Evolutionary conservation across 768 basidiomycete genomes (phyloP).

Genomic region (Trametes cingulata): DNA sequence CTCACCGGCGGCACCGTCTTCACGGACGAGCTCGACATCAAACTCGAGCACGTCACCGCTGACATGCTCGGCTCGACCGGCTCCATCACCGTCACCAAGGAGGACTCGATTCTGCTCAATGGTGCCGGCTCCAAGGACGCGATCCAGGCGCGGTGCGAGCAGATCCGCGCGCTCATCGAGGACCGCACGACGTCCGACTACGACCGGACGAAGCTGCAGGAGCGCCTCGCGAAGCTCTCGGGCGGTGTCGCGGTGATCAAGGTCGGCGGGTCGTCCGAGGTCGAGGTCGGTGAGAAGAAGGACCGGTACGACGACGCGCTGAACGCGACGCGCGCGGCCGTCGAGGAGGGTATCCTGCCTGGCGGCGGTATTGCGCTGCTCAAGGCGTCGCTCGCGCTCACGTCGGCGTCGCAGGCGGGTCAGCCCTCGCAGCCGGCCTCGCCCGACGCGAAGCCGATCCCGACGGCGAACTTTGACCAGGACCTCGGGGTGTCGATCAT

Average conservation of each 20-base stretch:
- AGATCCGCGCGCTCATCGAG: constrained; percentile 80
- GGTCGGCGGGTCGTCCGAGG: constrained; percentile 91
- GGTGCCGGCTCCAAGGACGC: constrained; percentile 89
- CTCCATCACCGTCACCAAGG: constrained; percentile 93
- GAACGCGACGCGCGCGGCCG: constrained; percentile 97
- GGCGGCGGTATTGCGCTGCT: constrained; percentile 94
- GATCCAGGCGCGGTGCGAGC: constrained; percentile 93
- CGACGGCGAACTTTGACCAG: constrained; percentile 93
- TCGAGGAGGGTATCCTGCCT: constrained; percentile 97
- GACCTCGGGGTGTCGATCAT: constrained; percentile 94
- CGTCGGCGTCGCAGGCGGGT: constrained; percentile 42
- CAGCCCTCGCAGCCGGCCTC: constrained; percentile 38
- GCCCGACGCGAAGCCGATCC: constrained; percentile 64
- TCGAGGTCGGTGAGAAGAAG: constrained; percentile 99
- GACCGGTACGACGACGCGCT: constrained; percentile 96
- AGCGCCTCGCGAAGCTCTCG: constrained; percentile 92
- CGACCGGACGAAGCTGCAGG: constrained; percentile 93
- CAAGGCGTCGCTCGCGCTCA: constrained; percentile 75
- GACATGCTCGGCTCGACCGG: constrained; percentile 93
- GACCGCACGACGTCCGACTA: constrained; percentile 90
- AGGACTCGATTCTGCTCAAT: constrained; percentile 95
- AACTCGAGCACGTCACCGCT: constrained; percentile 85
- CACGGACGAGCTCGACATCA: constrained; percentile 90
- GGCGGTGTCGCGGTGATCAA: constrained; percentile 99
- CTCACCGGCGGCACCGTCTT: constrained; percentile 98